phyloP scores from a whole-genome alignment of 2,329 filamentous ascomycete genomes.

The Penicillium concentricum region DNA sequence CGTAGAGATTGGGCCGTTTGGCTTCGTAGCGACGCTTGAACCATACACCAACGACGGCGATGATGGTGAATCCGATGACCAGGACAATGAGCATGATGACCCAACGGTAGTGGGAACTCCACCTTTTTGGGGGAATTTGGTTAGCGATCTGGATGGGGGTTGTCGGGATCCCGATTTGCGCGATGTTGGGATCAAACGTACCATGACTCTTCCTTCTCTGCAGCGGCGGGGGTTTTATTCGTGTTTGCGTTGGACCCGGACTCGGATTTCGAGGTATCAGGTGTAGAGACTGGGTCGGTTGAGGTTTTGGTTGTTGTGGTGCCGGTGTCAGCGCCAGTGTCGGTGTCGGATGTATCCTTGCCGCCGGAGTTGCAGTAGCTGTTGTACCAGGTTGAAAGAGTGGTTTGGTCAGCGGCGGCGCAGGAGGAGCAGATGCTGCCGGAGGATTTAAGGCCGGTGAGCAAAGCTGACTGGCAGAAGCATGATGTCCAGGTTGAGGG shows the following conservation, averaged over 20 bases:
- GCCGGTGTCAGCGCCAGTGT: constrained; percentile 27
- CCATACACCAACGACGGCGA: constrained; percentile 67
- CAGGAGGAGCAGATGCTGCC: constrained; percentile 65
- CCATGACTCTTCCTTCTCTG: constrained; percentile 24
- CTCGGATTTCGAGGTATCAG: constrained; percentile 3
- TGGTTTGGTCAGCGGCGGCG: constrained; percentile 51
- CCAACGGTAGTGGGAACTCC: constrained; percentile 70
- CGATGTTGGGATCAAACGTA: constrained; percentile 14
- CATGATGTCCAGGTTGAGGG: constrained; percentile 62
- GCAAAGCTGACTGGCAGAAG: constrained; percentile 66
- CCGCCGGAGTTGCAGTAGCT: constrained; percentile 59
- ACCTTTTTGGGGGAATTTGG: constrained; percentile 15
- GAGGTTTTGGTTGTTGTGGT: constrained; percentile 24
- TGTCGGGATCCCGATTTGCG: neutral
- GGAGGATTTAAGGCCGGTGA: constrained; percentile 59
- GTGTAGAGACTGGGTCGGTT: constrained; percentile 23
- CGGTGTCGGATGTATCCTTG: constrained; percentile 33
- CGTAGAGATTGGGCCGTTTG: constrained; percentile 47
- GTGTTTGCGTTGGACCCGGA: neutral
- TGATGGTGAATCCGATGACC: constrained; percentile 63
- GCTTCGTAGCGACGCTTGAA: constrained; percentile 72
- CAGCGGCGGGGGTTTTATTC: neutral
- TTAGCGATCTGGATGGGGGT: neutral
- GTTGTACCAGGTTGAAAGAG: constrained; percentile 69
- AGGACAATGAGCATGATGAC: constrained; percentile 77